Evolutionary conservation across 2,329 filamentous ascomycete species (phyloP).

Genomic region (Fusarium marasasianum): DNA sequence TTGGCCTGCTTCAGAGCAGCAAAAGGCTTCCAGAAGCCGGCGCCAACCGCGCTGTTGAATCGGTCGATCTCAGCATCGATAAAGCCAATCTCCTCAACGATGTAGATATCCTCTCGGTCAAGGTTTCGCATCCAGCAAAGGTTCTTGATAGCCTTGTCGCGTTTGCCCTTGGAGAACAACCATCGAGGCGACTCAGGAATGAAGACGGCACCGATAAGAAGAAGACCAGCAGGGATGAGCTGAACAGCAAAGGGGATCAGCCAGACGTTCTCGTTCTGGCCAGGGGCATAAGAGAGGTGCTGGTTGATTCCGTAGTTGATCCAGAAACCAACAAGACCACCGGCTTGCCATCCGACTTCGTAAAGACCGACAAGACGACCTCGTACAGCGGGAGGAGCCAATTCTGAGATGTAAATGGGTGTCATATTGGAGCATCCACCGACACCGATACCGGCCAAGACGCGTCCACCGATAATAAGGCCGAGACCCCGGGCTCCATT

Average conservation of each 20-base stretch:
- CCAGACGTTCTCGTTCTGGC: slow-evolving; percentile 60
- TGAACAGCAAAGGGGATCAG: slow-evolving; percentile 73
- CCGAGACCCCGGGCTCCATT: slow-evolving; percentile 70
- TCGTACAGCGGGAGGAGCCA: slow-evolving; percentile 69
- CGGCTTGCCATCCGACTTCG: slow-evolving; percentile 72
- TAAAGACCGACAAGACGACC: slow-evolving; percentile 73
- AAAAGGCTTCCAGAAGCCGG: slow-evolving; percentile 81
- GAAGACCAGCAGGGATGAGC: slow-evolving; percentile 71
- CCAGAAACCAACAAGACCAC: slow-evolving; percentile 72
- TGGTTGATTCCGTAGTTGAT: slow-evolving; percentile 71
- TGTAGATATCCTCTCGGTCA: slow-evolving; percentile 66
- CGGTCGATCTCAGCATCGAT: slow-evolving; percentile 76
- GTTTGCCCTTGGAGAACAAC: slow-evolving; percentile 70
- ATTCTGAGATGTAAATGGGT: slow-evolving; percentile 69
- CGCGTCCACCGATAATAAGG: slow-evolving; percentile 68
- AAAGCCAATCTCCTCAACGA: slow-evolving; percentile 76
- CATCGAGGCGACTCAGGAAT: slow-evolving; percentile 75
- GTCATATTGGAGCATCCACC: slow-evolving; percentile 71
- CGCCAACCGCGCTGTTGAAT: slow-evolving; percentile 69
- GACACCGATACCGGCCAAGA: slow-evolving; percentile 71
- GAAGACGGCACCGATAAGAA: slow-evolving; percentile 67
- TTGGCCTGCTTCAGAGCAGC: slow-evolving; percentile 62
- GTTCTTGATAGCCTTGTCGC: slow-evolving; percentile 66
- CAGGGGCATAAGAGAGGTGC: slow-evolving; percentile 55
- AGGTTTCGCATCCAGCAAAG: slow-evolving; percentile 74